Conservation (phyloP, 495 filamentous ascomycete genomes). For the Darksidea phi region DNA sequence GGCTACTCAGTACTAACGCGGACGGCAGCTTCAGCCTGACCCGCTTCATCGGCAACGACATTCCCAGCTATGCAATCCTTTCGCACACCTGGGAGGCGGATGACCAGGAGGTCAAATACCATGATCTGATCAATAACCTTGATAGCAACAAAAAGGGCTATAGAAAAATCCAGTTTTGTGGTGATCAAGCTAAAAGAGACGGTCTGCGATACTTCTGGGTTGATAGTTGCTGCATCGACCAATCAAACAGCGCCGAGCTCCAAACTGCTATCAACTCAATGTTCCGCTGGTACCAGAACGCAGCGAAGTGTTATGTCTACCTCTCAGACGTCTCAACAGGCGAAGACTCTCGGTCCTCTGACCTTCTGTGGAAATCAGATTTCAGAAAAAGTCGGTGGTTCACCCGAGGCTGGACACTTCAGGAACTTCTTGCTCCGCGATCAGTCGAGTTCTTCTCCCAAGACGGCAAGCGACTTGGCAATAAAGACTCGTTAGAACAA, state of each 20-base stretch:
- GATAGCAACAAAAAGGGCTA: neutral
- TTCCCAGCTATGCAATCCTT: slow-evolving; percentile 6
- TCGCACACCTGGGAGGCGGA: slow-evolving; percentile 6
- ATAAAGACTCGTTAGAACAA: neutral
- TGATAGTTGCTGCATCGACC: neutral
- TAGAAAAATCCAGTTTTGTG: slow-evolving; percentile 3
- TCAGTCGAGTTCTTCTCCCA: neutral
- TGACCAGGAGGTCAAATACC: neutral
- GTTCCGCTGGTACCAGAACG: slow-evolving; percentile 5
- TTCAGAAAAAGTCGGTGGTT: neutral
- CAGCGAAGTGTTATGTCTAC: neutral
- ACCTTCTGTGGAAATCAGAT: neutral
- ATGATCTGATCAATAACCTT: neutral
- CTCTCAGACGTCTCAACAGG: neutral
- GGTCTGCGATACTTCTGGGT: neutral
- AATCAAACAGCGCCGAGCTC: neutral
- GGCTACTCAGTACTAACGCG: too few species aligned
- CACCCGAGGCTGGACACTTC: too few species aligned
- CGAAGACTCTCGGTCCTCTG: neutral
- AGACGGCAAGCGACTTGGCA: neutral
- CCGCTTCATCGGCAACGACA: neutral
- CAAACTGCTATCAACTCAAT: neutral
- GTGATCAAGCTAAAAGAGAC: neutral
- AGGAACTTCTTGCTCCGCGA: neutral
- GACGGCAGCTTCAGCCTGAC: neutral